Conservation (phyloP, 2,329 filamentous ascomycete species). For the Ophiocordyceps polyrhachis-furcata region DNA sequence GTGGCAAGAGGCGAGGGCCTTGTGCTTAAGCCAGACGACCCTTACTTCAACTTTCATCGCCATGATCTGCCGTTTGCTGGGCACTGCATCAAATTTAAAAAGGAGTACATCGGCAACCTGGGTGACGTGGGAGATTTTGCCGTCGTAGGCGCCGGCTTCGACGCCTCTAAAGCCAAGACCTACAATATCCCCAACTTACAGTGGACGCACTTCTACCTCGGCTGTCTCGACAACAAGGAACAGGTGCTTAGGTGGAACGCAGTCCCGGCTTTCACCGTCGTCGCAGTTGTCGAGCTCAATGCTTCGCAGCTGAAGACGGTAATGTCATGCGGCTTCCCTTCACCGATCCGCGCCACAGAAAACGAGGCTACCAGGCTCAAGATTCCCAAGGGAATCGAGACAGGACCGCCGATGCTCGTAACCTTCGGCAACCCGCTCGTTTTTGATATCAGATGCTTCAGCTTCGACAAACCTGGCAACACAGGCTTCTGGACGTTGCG, state of each 20-base stretch:
- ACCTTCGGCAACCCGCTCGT: constrained; percentile 55
- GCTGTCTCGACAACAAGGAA: constrained; percentile 52
- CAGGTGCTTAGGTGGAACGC: constrained; percentile 30
- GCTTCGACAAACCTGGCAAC: constrained; percentile 55
- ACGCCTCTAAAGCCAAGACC: constrained; percentile 40
- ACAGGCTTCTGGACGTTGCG: constrained; percentile 55
- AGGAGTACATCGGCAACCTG: constrained; percentile 60
- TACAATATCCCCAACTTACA: constrained; percentile 34
- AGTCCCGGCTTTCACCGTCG: constrained; percentile 44
- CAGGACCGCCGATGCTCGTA: constrained; percentile 22
- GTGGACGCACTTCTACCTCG: constrained; percentile 71
- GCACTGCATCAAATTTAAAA: constrained; percentile 68
- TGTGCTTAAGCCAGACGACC: constrained; percentile 61
- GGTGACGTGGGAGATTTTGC: constrained; percentile 75
- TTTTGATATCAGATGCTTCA: constrained; percentile 63
- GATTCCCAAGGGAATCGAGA: constrained; percentile 24
- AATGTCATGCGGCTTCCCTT: constrained; percentile 25
- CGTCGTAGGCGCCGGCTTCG: constrained; percentile 56
- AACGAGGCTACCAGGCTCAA: constrained; percentile 25
- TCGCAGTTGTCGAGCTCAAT: constrained; percentile 43
- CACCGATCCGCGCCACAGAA: constrained; percentile 16
- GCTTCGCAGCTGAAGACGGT: constrained; percentile 31
- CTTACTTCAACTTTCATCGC: constrained; percentile 47
- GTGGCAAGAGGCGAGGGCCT: constrained; percentile 54
- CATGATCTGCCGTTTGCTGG: constrained; percentile 18